Evolutionary conservation across 371 early-diverging fungal species (phyloP), one percentile per base, ranked within the genome.

Genomic region (Gilbertella persicaria): DNA sequence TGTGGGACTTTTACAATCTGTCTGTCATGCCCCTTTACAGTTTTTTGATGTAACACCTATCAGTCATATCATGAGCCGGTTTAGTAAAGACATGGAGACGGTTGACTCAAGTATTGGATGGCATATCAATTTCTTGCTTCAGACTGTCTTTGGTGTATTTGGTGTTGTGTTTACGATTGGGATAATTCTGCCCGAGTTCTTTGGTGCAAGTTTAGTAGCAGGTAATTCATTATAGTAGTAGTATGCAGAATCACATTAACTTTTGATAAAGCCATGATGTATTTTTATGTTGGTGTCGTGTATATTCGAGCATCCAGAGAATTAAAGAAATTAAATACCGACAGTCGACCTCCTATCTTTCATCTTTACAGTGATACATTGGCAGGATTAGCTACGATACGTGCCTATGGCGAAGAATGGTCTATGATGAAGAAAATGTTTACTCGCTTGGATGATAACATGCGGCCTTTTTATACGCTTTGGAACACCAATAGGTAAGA

Each of bases 1-100:
- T 51, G 60, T 75, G 50, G 71, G 72, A 19, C 65, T 88, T 10
- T 65, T 91, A 17, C 50, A 69, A 28, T 60, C 83, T 1, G 80
- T 90, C 0, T 75, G 90, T 13, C 84, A 78, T 40, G 89, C 91
- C 0, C 84, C 83, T 17, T 67, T 93, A 20, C 78, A 87, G 12
- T 95, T 96, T 75, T 94, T 95, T 65, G 95, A 96, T 43, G 81
- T 73, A 35, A 96, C 94, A 1, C 90, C 95, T 6, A 60, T 91
- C 14, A 94, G 92, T 24, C 87, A 94, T 17, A 91, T 98, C 47
- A 74, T 96, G 73, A 91, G 89, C 61, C 79, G 96, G 5, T 95
- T 97, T 58, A 82, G 85, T 53, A 88, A 90, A 61, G 97, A 97
- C 61, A 86, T 91, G 53, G 89, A 89, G 50, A 73, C 85, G 0